Base-by-base conservation (phyloP, 331 rosid genomes). In the Malus hybrid region DNA sequence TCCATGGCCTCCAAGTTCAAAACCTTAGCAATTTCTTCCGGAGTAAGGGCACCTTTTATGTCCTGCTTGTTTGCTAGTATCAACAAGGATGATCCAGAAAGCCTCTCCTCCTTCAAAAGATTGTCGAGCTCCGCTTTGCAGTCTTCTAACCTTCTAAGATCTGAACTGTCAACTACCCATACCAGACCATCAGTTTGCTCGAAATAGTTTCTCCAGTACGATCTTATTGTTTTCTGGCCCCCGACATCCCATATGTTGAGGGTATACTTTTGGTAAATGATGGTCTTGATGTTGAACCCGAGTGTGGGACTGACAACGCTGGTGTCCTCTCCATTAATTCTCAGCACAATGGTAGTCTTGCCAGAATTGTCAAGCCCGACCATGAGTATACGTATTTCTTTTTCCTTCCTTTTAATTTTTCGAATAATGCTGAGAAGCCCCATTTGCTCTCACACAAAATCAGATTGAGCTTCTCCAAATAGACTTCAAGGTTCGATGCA, bases 211-310 rank as follows among this genome's bases (percentile, higher is more conserved):
- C 97, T 88, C 96, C 97, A 89, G 71, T 91, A 93, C 19, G 98
- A 93, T 86, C 98, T 85, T 72, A 93, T 93, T 5, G 98, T 91
- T 69, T 89, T 91, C 44, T 89, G 97, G 70, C 98, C 98, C 48
- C 98, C 97, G 60, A 91, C 95, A 85, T 93, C 98, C 98, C 98
- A 93, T 80, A 93, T 90, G 75, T 93, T 91, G 62, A 93, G 93
- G n/a, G 85, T 83, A 79, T 93, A 93, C 97, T 84, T 90, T 55
- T 90, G 92, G 80, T 92, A 93, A 52, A 77, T 60, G 36, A 93
- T 85, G 80, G 96, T 93, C 89, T 87, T 92, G 87, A 92, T 93
- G 86, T 93, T 88, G 87, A 93, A 93, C 39, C 97, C 98, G 10
- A 93, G 90, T 24, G 98, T 90, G 48, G 93, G 96, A 65, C 93